These are phyloP conservation scores for Pulicaria dysenterica DNA, from an alignment of 129 eudicot species.

Conservation along the genomic window DNA sequence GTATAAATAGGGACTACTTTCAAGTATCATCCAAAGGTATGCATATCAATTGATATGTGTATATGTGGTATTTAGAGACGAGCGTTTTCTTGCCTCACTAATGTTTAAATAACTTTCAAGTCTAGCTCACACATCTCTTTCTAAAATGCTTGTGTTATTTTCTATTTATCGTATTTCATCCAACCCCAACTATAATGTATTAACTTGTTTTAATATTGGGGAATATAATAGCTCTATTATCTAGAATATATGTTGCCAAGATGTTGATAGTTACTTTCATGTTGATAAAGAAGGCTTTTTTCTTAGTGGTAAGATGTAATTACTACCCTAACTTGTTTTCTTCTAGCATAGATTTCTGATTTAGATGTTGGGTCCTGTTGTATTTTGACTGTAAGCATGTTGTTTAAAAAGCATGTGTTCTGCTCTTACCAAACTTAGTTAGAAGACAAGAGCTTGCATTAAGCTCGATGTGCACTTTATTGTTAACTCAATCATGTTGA, in stretches of 20 bases:
- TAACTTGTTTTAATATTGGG: background rate
- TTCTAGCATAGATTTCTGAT: background rate
- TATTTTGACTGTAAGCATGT: background rate
- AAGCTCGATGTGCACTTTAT: too few relatives aligned
- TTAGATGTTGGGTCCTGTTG: background rate
- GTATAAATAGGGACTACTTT: conserved; percentile 38
- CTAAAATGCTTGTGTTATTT: background rate
- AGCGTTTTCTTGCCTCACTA: background rate
- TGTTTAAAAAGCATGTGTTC: background rate
- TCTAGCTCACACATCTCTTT: conserved; percentile 19
- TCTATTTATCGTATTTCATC: background rate
- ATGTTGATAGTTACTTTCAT: conserved; percentile 2
- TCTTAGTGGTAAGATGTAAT: too few relatives aligned
- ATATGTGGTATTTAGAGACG: background rate
- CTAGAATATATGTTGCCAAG: too few relatives aligned
- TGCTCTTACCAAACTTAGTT: background rate
- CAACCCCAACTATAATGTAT: background rate
- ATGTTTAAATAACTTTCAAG: background rate
- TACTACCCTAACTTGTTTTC: too few relatives aligned
- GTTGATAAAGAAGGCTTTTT: background rate
- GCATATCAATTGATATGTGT: background rate
- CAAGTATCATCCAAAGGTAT: background rate
- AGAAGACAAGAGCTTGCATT: background rate
- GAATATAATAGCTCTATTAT: background rate
- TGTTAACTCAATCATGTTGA: too few relatives aligned